phyloP scores from a whole-genome alignment of 495 filamentous ascomycete species.

The Penicillium flavigenum region DNA sequence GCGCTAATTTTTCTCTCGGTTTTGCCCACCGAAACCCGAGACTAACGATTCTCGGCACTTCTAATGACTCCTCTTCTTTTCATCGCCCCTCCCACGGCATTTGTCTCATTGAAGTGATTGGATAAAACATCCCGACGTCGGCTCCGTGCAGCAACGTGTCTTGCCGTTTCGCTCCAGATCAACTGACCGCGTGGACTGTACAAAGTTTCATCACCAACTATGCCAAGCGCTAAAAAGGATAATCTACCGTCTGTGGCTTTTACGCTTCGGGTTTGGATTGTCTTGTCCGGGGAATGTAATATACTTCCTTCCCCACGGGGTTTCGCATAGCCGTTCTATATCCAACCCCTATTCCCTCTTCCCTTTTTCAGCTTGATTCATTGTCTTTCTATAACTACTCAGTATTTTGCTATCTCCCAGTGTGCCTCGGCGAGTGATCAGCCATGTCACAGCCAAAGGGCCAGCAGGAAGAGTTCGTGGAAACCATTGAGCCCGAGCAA shows the following conservation, averaged over 20 bases:
- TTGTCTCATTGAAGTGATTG: constrained; percentile 8
- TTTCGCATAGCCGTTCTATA: constrained; percentile 18
- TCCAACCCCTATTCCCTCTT: constrained; percentile 3
- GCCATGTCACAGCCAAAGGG: constrained; percentile 31
- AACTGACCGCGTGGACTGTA: constrained; percentile 4
- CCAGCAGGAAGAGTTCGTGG: constrained; percentile 42
- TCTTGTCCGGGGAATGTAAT: constrained; percentile 24
- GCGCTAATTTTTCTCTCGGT: constrained; percentile 13
- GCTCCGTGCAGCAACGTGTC: constrained; percentile 14
- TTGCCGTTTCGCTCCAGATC: constrained; percentile 5
- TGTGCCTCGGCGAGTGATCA: constrained; percentile 4
- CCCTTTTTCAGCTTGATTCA: not conserved
- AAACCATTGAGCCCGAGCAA: constrained; percentile 30
- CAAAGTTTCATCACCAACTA: not conserved
- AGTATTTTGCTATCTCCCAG: not conserved
- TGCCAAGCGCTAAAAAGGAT: not conserved
- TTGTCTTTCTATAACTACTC: not conserved
- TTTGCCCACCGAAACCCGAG: constrained; percentile 31
- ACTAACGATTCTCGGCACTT: constrained; percentile 8
- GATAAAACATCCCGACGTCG: constrained; percentile 22
- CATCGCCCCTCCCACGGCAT: constrained; percentile 3
- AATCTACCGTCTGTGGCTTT: constrained; percentile 5
- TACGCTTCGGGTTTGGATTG: constrained; percentile 16
- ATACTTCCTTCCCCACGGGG: constrained; percentile 38
- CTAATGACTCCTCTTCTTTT: constrained; percentile 4